A percentile compares a stretch with the other conserved stretches of the same genome.
These are phyloP conservation scores for Chrysoporthe puriensis DNA, from an alignment of 2,329 filamentous ascomycete species.

Conservation along the genomic window DNA sequence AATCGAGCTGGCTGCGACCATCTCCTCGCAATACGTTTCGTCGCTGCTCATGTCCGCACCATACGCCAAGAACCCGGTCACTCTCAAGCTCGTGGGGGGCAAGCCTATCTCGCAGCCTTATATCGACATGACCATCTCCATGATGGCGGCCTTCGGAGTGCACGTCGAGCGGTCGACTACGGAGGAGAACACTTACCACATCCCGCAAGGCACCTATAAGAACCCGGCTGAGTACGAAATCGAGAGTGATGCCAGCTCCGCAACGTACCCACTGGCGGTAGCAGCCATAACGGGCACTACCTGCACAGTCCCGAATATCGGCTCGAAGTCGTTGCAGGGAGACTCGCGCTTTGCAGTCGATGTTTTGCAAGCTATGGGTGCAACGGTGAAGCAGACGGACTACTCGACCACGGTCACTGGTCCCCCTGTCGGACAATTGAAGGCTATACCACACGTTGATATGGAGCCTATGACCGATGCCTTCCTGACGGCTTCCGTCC, in stretches of 20 bases:
- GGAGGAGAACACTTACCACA: constrained; percentile 90
- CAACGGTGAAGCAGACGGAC: constrained; percentile 80
- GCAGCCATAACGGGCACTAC: constrained; percentile 95
- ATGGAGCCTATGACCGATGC: constrained; percentile 99
- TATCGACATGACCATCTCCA: constrained; percentile 97
- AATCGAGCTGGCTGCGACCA: constrained; percentile 90
- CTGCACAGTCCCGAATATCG: constrained; percentile 96
- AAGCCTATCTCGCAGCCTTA: constrained; percentile 97
- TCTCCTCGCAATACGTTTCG: constrained; percentile 99
- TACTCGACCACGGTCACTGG: constrained; percentile 92
- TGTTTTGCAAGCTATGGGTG: constrained; percentile 91
- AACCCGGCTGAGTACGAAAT: constrained; percentile 88
- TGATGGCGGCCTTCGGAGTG: constrained; percentile 95
- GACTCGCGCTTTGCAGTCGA: constrained; percentile 94
- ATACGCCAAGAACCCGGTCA: constrained; percentile 93
- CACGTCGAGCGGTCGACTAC: constrained; percentile 74
- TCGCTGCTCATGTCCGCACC: constrained; percentile 96
- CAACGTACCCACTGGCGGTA: constrained; percentile 91
- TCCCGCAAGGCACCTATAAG: constrained; percentile 80
- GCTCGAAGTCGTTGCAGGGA: constrained; percentile 87
- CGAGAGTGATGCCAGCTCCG: constrained; percentile 96
- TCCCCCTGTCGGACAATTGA: constrained; percentile 73
- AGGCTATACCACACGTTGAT: constrained; percentile 80
- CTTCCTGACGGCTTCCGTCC: constrained; percentile 90
- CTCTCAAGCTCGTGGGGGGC: constrained; percentile 86